Base-by-base conservation (phyloP, 805 yeast species). In the Yarrowia osloensis region DNA sequence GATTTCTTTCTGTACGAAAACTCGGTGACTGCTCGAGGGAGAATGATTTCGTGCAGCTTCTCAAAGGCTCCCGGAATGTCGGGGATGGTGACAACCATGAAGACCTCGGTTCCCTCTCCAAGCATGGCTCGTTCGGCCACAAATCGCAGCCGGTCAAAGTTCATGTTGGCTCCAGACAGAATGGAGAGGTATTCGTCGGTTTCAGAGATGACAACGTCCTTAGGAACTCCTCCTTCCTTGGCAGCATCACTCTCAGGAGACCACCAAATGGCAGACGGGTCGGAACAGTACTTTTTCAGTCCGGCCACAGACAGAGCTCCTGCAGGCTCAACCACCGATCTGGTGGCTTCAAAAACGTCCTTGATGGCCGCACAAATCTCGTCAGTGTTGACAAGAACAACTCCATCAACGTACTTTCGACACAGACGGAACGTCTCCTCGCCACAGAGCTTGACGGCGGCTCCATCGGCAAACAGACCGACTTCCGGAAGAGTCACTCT, bases 301-400 rank as follows among this genome's bases (percentile, higher is more conserved):
- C 98, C 99, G 2, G 99, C 99, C 55, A 94, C 97, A 3, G 96
- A 82, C 77, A 96, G 83, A 0, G 99, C 99, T 70, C 99, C 99
- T 5, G 98, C 88, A 9, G 99, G 99, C 79, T 95, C 99, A 39
- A 91, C 90, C 67, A 95, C 85, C 70, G 93, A 85, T 77, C 99
- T 85, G 0, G 98, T 94, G 74, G 95, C 99, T 76, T 92, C 97
- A 74, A 95, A 95, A 50, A 95, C 87, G 76, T 95, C 99, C 77
- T 95, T 94, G 70, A 95, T 92, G 49, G 98, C 98, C 22, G 99
- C 99, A 81, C 89, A 90, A 67, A 95, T 87, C 80, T 95, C 99
- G 77, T 93, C 98, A 13, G 98, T 93, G 74, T 85, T 83, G 5
- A 92, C 97, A 29, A 84, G 81, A 5, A 93, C 87, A 47, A 93